A percentile compares a stretch with the other conserved stretches of the same genome.
Conservation (phyloP, 192 early-diverging fungal genomes). For the Chytriomyces sp. region DNA sequence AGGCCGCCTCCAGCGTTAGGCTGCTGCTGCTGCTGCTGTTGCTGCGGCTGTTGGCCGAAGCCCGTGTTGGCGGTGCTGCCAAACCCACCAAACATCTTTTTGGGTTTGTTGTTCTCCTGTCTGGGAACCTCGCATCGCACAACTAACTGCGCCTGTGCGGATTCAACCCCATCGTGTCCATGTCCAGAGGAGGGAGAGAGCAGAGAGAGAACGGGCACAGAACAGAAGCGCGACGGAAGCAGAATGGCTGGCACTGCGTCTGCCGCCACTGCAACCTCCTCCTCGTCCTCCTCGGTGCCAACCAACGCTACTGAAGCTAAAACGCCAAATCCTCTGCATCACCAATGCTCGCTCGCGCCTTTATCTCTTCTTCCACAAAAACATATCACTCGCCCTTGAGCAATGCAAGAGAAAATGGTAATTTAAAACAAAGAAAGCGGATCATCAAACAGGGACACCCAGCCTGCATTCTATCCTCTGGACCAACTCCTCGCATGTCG, state of each 20-base stretch:
- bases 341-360: background rate
- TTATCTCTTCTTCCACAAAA: background rate
- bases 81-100: slow-evolving; percentile 30
- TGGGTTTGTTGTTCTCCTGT: background rate
- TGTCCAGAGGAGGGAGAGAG: too few relatives aligned
- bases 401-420: background rate
- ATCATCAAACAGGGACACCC: too few relatives aligned
- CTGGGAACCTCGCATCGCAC: too few relatives aligned
- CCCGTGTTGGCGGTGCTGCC: background rate
- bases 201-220: background rate
- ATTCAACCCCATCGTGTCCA: too few relatives aligned
- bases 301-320: too few relatives aligned
- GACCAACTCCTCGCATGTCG: slow-evolving; percentile 40
- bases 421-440: too few relatives aligned
- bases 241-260: background rate
- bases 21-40: slow-evolving; percentile 21
- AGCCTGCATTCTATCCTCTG: slow-evolving; percentile 38
- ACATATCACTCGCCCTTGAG: background rate
- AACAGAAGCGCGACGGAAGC: background rate
- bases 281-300: too few relatives aligned
- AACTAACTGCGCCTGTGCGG: too few relatives aligned
- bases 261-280: too few relatives aligned
- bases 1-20: background rate
- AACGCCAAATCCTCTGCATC: background rate
- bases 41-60: background rate